Conservation (phyloP, 257 asterid species). For the Fraxinus pennsylvanica region DNA sequence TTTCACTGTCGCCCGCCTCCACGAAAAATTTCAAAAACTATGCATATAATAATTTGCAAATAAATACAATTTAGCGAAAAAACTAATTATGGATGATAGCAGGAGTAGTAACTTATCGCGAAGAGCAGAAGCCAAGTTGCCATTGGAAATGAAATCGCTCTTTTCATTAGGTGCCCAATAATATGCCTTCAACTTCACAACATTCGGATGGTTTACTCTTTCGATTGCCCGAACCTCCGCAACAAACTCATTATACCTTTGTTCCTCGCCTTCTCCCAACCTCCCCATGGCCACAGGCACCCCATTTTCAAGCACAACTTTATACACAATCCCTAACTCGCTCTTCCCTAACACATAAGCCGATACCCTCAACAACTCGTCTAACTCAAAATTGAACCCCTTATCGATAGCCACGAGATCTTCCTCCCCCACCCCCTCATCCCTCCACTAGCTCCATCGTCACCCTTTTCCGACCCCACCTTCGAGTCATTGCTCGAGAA, state of each 20-base stretch:
- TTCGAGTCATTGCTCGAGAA: slow-evolving; percentile 64
- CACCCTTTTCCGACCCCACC: slow-evolving; percentile 76
- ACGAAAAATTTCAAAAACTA: too few species aligned
- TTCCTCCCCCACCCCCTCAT: slow-evolving; percentile 65
- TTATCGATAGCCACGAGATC: slow-evolving; percentile 91
- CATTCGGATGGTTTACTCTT: slow-evolving; percentile 81
- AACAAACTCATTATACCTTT: slow-evolving; percentile 82
- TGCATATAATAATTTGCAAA: background rate
- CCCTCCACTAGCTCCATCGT: slow-evolving; percentile 55
- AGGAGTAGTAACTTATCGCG: slow-evolving; percentile 49
- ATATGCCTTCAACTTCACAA: slow-evolving; percentile 84
- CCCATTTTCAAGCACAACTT: slow-evolving; percentile 93
- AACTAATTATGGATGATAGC: background rate
- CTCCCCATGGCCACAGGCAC: slow-evolving; percentile 92
- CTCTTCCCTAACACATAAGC: slow-evolving; percentile 97
- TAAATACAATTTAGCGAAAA: background rate
- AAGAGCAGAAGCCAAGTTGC: slow-evolving; percentile 84
- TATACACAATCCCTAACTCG: slow-evolving; percentile 87
- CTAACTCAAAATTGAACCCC: slow-evolving; percentile 83
- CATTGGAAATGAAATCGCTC: slow-evolving; percentile 89
- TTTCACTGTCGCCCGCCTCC: too few species aligned
- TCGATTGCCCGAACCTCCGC: slow-evolving; percentile 90
- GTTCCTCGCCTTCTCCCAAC: slow-evolving; percentile 94
- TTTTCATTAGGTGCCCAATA: slow-evolving; percentile 96
- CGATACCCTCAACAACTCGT: slow-evolving; percentile 90